Percentiles rank a stretch among this genome's conserved stretches.
phyloP scores from a whole-genome alignment of 78 protist species.

The Bigelowiella natans region DNA sequence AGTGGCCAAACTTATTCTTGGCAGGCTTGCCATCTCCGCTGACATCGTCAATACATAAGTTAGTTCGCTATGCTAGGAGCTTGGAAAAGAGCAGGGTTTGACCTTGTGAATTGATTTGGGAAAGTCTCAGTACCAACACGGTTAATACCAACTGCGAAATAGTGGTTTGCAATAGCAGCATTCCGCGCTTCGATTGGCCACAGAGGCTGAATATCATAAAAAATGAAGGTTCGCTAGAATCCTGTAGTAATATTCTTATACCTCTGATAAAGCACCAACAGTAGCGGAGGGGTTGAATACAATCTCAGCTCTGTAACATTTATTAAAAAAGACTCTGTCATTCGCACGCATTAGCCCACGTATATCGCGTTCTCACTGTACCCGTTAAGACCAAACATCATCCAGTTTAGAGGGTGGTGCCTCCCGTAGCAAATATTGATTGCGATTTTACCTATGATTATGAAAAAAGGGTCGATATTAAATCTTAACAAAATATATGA shows the following conservation, averaged over 20 bases:
- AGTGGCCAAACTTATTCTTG: slow-evolving; percentile 88
- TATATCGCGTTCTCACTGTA: background rate
- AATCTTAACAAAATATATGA: too few relatives aligned
- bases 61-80: background rate
- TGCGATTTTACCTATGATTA: slow-evolving; percentile 66
- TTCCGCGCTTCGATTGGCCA: slow-evolving; percentile 85
- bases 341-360: too few relatives aligned
- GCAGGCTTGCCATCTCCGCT: slow-evolving; percentile 76
- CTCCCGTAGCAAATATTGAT: slow-evolving; percentile 88
- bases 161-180: slow-evolving; percentile 51
- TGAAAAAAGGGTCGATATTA: too few relatives aligned
- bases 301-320: slow-evolving; percentile 67
- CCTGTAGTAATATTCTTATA: slow-evolving; percentile 2
- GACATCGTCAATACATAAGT: background rate
- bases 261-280: slow-evolving; percentile 6
- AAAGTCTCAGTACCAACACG: slow-evolving; percentile 80
- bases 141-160: slow-evolving; percentile 70
- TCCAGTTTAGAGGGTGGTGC: slow-evolving; percentile 82
- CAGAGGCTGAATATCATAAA: too few relatives aligned
- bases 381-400: slow-evolving; percentile 70
- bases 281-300: slow-evolving; percentile 87
- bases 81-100: background rate
- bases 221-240: slow-evolving; percentile 75
- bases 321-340: too few relatives aligned
- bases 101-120: slow-evolving; percentile 75